Conservation (phyloP, 257 asterid species). For the Agastache rugosa region DNA sequence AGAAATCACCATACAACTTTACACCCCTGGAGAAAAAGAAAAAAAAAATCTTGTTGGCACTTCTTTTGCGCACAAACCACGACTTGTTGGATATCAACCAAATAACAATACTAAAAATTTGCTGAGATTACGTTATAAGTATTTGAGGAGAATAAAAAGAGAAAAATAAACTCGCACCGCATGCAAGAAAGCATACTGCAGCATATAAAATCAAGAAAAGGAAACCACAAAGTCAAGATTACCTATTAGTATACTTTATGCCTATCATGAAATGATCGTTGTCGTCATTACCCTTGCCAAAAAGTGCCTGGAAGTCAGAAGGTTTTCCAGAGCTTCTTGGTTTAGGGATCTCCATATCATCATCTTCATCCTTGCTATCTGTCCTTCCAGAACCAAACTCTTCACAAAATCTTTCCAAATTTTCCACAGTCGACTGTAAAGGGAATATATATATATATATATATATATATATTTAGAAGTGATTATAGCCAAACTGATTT, state of each 20-base stretch:
- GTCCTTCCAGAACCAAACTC: constrained; percentile 75
- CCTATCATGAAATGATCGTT: constrained; percentile 93
- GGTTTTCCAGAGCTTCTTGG: constrained; percentile 67
- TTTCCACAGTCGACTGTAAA: constrained; percentile 66
- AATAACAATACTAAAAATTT: neutral
- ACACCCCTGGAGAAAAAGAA: constrained; percentile 57
- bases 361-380: constrained; percentile 55
- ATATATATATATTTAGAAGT: neutral
- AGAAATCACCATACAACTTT: constrained; percentile 79
- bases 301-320: constrained; percentile 73
- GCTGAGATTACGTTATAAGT: neutral
- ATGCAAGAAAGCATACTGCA: neutral
- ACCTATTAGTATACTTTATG: constrained; percentile 80
- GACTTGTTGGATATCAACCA: constrained; percentile 11
- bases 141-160: neutral
- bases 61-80: constrained; percentile 16
- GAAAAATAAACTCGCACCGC: neutral
- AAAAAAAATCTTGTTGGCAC: constrained; percentile 4
- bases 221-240: constrained; percentile 30
- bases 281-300: constrained; percentile 75
- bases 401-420: constrained; percentile 71
- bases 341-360: constrained; percentile 53
- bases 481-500: neutral
- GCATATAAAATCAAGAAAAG: constrained; percentile 19
- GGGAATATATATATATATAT: constrained; percentile 12